These are phyloP conservation scores for Lachancea waltii DNA, from an alignment of 805 yeast species.

Conservation along the genomic window DNA sequence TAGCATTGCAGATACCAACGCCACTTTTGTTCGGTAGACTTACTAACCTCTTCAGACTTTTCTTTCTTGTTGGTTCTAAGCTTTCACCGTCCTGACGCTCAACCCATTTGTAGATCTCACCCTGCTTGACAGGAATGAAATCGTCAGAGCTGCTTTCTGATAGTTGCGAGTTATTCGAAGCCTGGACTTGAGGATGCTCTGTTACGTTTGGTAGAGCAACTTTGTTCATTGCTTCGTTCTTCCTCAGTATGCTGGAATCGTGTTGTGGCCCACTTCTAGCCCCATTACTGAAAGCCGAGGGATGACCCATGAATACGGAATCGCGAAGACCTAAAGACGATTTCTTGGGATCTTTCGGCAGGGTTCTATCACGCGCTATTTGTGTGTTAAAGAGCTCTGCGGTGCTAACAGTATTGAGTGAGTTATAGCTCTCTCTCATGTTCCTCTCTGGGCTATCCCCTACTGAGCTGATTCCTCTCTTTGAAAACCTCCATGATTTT, in stretches of 20 bases:
- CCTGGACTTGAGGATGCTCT: conserved; percentile 5
- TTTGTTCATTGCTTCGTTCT: neutral
- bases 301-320: conserved; percentile 33
- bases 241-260: neutral
- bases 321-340: conserved; percentile 37
- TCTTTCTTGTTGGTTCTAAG: conserved; percentile 15
- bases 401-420: conserved; percentile 80
- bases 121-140: conserved; percentile 32
- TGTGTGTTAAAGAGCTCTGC: conserved; percentile 75
- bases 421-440: conserved; percentile 57
- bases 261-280: neutral
- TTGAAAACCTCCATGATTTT: conserved; percentile 56
- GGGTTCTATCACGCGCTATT: conserved; percentile 54
- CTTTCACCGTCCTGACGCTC: conserved; percentile 11
- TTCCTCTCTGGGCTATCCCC: conserved; percentile 33
- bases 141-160: conserved; percentile 23
- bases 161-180: conserved; percentile 4
- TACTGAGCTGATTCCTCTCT: too few species aligned
- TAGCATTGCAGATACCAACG: conserved; percentile 29
- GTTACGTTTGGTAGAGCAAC: neutral
- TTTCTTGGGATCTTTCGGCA: conserved; percentile 39
- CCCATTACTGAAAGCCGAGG: neutral
- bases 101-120: conserved; percentile 28
- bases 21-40: conserved; percentile 32
- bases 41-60: conserved; percentile 35